Percentiles rank a stretch among this genome's conserved stretches.
phyloP scores from a whole-genome alignment of 768 basidiomycete genomes.

The Suillus clintonianus region DNA sequence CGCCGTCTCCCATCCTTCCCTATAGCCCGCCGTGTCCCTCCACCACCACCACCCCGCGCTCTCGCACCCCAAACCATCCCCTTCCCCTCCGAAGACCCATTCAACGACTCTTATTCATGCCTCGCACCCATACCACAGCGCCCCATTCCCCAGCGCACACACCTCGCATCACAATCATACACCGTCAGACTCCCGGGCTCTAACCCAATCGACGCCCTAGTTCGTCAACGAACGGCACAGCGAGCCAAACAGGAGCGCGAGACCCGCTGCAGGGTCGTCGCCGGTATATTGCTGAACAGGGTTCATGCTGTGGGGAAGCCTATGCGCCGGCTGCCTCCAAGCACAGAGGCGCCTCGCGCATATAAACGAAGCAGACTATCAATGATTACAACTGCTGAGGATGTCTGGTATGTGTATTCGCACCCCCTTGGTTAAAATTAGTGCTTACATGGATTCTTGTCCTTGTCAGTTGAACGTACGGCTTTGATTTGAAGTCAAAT shows the following conservation, averaged over 20 bases:
- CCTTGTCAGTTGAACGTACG: background rate
- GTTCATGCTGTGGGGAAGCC: conserved; percentile 55
- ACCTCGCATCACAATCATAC: conserved; percentile 28
- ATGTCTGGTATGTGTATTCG: conserved; percentile 21
- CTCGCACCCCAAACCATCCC: conserved; percentile 15
- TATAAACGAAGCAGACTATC: conserved; percentile 59
- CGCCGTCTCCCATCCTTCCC: conserved; percentile 19
- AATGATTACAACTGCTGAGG: conserved; percentile 49
- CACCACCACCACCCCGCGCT: conserved; percentile 13
- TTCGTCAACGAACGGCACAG: conserved; percentile 34
- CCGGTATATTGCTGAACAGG: conserved; percentile 57
- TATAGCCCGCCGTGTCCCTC: conserved; percentile 14
- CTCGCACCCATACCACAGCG: conserved; percentile 4
- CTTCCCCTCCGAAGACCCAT: conserved; percentile 28
- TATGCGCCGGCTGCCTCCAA: conserved; percentile 42
- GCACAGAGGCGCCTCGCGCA: conserved; percentile 31
- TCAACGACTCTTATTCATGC: conserved; percentile 26
- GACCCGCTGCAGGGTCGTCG: conserved; percentile 52
- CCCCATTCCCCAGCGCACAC: conserved; percentile 26
- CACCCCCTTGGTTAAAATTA: background rate
- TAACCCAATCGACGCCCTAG: conserved; percentile 22
- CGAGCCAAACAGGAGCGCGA: conserved; percentile 37
- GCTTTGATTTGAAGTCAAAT: background rate
- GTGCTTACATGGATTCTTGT: conserved; percentile 1
- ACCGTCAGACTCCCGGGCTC: conserved; percentile 27